Percentiles rank a stretch among this genome's conserved stretches.
Evolutionary conservation across 2,329 filamentous ascomycete species (phyloP).

Genomic region (Monosporascus sp.): DNA sequence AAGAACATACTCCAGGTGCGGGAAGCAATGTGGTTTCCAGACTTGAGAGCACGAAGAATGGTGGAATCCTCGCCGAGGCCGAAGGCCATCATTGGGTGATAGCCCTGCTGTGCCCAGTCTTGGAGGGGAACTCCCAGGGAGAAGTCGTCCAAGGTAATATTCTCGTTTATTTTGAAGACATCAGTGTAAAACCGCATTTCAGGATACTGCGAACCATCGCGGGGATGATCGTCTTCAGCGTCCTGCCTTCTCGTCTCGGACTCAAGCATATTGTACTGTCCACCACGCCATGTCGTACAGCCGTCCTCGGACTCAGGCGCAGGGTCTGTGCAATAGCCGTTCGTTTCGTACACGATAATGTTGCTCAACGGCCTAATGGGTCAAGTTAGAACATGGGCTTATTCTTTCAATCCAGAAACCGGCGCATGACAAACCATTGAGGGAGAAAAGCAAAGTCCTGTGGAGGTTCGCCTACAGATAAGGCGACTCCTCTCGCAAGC

Average conservation of each 20-base stretch:
- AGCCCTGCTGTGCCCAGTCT: conserved; percentile 18
- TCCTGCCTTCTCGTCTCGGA: conserved; percentile 3
- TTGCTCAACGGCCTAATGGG: conserved; percentile 2
- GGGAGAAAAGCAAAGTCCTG: conserved; percentile 8
- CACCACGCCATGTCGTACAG: conserved; percentile 6
- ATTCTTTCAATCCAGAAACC: not conserved
- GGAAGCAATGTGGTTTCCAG: conserved; percentile 20
- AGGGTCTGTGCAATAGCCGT: conserved; percentile 1
- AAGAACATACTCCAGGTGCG: conserved; percentile 28
- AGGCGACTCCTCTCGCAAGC: conserved; percentile 5
- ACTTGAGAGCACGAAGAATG: conserved; percentile 19
- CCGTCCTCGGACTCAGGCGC: not conserved
- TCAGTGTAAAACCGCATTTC: not conserved
- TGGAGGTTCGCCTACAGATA: conserved; percentile 6
- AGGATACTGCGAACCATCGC: conserved; percentile 3
- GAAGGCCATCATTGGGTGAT: conserved; percentile 16
- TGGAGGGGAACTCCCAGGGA: conserved; percentile 14
- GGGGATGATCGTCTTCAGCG: not conserved
- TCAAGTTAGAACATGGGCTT: not conserved
- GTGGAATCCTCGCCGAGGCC: conserved; percentile 28
- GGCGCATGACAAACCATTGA: conserved; percentile 6
- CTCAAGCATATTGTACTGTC: conserved; percentile 1
- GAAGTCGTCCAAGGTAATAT: conserved; percentile 10
- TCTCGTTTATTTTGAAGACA: conserved; percentile 3
- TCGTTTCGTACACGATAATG: conserved; percentile 2